Evolutionary conservation across 1,284 basidiomycete genomes (phyloP).

Genomic region (Sporisorium scitamineum): DNA sequence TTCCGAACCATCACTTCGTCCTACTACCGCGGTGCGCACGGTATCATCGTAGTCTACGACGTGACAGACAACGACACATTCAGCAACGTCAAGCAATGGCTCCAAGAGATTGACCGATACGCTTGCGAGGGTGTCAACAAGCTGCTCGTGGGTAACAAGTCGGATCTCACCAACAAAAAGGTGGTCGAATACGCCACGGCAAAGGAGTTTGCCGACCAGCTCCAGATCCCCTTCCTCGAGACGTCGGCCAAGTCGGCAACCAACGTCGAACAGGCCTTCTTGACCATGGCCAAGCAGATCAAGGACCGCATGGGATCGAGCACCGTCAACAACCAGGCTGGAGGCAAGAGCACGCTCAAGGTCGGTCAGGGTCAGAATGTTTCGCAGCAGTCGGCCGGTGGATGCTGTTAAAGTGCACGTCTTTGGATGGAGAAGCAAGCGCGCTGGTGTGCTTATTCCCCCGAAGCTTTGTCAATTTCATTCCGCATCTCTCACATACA

Average conservation of each 20-base stretch:
- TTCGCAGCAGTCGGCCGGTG: slow-evolving; percentile 56
- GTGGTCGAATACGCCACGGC: slow-evolving; percentile 97
- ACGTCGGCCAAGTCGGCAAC: slow-evolving; percentile 72
- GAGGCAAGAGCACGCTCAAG: slow-evolving; percentile 67
- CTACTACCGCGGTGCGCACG: slow-evolving; percentile 93
- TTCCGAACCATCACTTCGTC: slow-evolving; percentile 87
- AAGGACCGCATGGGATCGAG: slow-evolving; percentile 69
- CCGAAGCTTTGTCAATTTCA: neutral
- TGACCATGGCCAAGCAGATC: slow-evolving; percentile 71
- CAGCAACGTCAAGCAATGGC: slow-evolving; percentile 99
- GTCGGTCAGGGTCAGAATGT: slow-evolving; percentile 68
- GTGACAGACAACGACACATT: slow-evolving; percentile 93
- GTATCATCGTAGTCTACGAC: slow-evolving; percentile 98
- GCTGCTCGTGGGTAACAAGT: slow-evolving; percentile 97
- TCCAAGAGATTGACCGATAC: slow-evolving; percentile 99
- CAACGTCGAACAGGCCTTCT: slow-evolving; percentile 72
- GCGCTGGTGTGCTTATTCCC: slow-evolving; percentile 5
- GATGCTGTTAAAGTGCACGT: slow-evolving; percentile 61
- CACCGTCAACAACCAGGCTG: slow-evolving; percentile 63
- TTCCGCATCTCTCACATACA: neutral
- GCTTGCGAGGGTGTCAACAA: slow-evolving; percentile 99
- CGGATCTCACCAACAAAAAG: slow-evolving; percentile 97
- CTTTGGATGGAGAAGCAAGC: neutral
- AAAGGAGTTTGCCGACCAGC: slow-evolving; percentile 75
- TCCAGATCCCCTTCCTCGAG: slow-evolving; percentile 71